A percentile compares a stretch with the other conserved stretches of the same genome.
Evolutionary conservation across 768 basidiomycete species (phyloP).

Genomic region (Zangia roseola): DNA sequence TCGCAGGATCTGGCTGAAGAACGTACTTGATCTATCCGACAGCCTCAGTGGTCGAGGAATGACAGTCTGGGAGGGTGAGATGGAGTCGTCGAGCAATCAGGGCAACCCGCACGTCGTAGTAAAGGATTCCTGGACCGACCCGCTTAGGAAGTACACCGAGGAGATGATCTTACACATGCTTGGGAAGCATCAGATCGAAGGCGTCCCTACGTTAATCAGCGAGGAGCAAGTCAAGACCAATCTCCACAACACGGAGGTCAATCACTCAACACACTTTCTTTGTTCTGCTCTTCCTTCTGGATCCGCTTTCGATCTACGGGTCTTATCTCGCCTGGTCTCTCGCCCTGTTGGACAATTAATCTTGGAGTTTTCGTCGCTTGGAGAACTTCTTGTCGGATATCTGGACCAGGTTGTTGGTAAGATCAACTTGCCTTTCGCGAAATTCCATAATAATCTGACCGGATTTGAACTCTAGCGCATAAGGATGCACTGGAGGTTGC

Average conservation of each 20-base stretch:
- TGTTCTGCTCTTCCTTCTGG: not conserved
- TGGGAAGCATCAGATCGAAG: not conserved
- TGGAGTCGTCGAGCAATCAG: not conserved
- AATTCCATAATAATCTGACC: too few species aligned
- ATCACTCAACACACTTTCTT: not conserved
- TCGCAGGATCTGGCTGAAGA: not conserved
- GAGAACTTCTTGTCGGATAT: conserved; percentile 7
- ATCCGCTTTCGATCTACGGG: not conserved
- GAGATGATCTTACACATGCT: conserved; percentile 1
- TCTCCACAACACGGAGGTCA: not conserved
- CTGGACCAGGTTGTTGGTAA: not conserved
- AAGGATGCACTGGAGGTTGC: not conserved
- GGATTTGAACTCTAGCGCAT: conserved; percentile 1
- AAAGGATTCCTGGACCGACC: not conserved
- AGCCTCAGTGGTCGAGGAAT: not conserved
- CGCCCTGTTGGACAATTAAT: not conserved
- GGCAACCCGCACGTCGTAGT: not conserved
- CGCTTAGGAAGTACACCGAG: not conserved
- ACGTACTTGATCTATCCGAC: not conserved
- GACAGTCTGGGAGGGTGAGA: not conserved
- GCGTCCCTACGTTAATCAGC: not conserved
- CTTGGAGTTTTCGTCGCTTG: not conserved
- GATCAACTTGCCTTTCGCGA: too few species aligned
- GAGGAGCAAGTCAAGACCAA: not conserved
- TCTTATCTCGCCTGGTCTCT: conserved; percentile 1